Percentiles rank a stretch among this genome's conserved stretches.
phyloP scores from a whole-genome alignment of 1,139 yeast genomes.

The Suhomyces terraborum region DNA sequence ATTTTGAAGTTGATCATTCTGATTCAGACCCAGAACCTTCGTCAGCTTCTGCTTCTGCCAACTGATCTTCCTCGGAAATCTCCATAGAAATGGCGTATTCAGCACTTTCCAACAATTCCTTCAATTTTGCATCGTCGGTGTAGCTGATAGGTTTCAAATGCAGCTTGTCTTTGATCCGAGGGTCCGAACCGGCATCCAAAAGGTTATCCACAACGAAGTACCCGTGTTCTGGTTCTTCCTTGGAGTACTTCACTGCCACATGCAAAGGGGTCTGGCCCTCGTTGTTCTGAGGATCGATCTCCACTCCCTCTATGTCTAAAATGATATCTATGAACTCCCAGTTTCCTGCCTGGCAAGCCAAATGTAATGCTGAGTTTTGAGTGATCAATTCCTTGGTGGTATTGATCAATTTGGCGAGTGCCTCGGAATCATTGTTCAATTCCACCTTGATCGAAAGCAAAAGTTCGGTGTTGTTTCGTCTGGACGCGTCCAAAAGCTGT shows the following conservation, averaged over 20 bases:
- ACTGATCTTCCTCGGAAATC: conserved; percentile 31
- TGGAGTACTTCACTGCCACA: conserved; percentile 73
- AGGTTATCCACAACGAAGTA: conserved; percentile 75
- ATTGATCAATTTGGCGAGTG: conserved; percentile 66
- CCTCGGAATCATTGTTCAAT: conserved; percentile 44
- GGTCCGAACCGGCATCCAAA: conserved; percentile 91
- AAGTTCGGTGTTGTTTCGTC: conserved; percentile 84
- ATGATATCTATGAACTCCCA: conserved; percentile 84
- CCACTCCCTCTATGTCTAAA: conserved; percentile 88
- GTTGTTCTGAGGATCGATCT: conserved; percentile 76
- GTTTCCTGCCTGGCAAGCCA: conserved; percentile 79
- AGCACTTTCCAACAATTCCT: conserved; percentile 73
- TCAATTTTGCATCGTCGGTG: conserved; percentile 56
- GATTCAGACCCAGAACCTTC: conserved; percentile 41
- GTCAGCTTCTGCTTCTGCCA: conserved; percentile 25
- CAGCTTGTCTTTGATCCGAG: conserved; percentile 45
- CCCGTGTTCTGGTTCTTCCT: conserved; percentile 85
- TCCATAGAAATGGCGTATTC: conserved; percentile 65
- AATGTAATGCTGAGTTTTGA: conserved; percentile 81
- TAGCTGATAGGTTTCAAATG: conserved; percentile 77
- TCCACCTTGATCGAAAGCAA: conserved; percentile 57
- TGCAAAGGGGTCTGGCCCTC: conserved; percentile 92
- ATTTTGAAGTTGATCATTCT: conserved; percentile 28
- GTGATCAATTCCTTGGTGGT: conserved; percentile 68
- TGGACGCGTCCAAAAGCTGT: conserved; percentile 82